A percentile compares a stretch with the other conserved stretches of the same genome.
Conservation (phyloP, 495 filamentous ascomycete species). For the Podospora sp. region DNA sequence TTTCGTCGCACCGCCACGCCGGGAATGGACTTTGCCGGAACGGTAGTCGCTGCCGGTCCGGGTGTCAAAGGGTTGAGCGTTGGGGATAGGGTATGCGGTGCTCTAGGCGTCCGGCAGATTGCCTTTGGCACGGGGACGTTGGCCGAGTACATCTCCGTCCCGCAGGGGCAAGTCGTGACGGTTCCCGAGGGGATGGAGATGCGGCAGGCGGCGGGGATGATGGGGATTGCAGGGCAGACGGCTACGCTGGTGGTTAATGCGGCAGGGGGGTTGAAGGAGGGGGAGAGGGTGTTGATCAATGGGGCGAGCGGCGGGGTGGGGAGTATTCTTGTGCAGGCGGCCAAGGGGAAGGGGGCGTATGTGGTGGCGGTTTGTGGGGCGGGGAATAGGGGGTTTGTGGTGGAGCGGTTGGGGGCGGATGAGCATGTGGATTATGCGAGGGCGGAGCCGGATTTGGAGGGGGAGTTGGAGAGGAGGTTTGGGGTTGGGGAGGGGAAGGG, state of each 20-base stretch:
- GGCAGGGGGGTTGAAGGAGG: slow-evolving; percentile 18
- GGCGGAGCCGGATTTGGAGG: slow-evolving; percentile 30
- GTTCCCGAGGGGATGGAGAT: slow-evolving; percentile 25
- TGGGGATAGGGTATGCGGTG: slow-evolving; percentile 38
- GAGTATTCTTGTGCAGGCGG: slow-evolving; percentile 42
- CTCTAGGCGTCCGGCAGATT: slow-evolving; percentile 30
- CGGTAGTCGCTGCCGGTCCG: slow-evolving; percentile 32
- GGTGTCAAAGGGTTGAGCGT: slow-evolving; percentile 11
- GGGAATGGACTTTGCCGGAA: slow-evolving; percentile 49
- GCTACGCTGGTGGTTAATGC: slow-evolving; percentile 26
- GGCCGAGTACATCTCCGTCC: slow-evolving; percentile 42
- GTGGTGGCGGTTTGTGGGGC: slow-evolving; percentile 42
- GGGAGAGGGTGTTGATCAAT: slow-evolving; percentile 42
- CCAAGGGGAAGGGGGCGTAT: slow-evolving; percentile 35
- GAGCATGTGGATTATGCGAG: slow-evolving; percentile 44
- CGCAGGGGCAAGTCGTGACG: slow-evolving; percentile 22
- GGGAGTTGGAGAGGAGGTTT: slow-evolving; percentile 32
- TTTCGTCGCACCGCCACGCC: slow-evolving; percentile 35
- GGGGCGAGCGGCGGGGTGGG: slow-evolving; percentile 53
- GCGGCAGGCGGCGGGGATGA: slow-evolving; percentile 37
- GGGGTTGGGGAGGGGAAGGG: slow-evolving; percentile 21
- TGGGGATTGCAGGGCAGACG: slow-evolving; percentile 42
- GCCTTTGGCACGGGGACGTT: slow-evolving; percentile 37
- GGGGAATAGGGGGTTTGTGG: slow-evolving; percentile 37
- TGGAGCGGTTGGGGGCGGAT: slow-evolving; percentile 39